A percentile compares a stretch with the other conserved stretches of the same genome.
Conservation (phyloP, 495 filamentous ascomycete species). For the Evansstolkia leycettana region DNA sequence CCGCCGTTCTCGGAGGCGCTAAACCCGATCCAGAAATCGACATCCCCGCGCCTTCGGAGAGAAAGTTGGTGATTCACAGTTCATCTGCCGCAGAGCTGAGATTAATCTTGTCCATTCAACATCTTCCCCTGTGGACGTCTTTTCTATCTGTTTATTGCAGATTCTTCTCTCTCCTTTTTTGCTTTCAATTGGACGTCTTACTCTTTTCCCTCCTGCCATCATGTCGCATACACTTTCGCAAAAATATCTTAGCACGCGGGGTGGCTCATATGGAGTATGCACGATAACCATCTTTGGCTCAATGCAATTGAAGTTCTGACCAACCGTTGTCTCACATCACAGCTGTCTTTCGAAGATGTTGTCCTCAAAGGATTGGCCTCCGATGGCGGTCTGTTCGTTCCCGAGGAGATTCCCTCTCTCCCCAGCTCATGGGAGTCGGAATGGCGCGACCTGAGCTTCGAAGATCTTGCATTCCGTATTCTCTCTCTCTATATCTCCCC, state of each 20-base stretch:
- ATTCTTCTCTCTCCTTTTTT: neutral
- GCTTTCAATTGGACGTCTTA: neutral
- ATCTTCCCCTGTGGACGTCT: neutral
- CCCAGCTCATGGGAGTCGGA: slow-evolving; percentile 21
- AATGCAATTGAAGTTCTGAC: slow-evolving; percentile 4
- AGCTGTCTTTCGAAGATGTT: slow-evolving; percentile 85
- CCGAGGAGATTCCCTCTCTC: slow-evolving; percentile 61
- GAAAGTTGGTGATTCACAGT: too few relatives aligned
- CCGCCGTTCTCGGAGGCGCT: slow-evolving; percentile 22
- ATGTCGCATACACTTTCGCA: slow-evolving; percentile 39
- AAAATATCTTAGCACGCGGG: slow-evolving; percentile 69
- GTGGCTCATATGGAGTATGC: slow-evolving; percentile 70
- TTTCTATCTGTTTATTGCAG: too few relatives aligned
- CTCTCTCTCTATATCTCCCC: slow-evolving; percentile 70
- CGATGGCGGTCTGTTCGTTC: slow-evolving; percentile 85
- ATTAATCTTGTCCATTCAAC: too few relatives aligned
- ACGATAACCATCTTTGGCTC: slow-evolving; percentile 9
- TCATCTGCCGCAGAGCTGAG: too few relatives aligned
- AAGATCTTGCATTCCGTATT: slow-evolving; percentile 63
- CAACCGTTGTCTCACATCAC: slow-evolving; percentile 2
- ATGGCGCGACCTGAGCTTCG: slow-evolving; percentile 68
- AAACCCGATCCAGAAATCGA: slow-evolving; percentile 4
- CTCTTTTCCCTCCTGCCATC: neutral
- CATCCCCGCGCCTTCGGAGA: slow-evolving; percentile 2
- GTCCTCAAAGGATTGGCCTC: slow-evolving; percentile 83